phyloP scores from a whole-genome alignment of 176 grass and related monocot species.

The Triticum dicoccoides region DNA sequence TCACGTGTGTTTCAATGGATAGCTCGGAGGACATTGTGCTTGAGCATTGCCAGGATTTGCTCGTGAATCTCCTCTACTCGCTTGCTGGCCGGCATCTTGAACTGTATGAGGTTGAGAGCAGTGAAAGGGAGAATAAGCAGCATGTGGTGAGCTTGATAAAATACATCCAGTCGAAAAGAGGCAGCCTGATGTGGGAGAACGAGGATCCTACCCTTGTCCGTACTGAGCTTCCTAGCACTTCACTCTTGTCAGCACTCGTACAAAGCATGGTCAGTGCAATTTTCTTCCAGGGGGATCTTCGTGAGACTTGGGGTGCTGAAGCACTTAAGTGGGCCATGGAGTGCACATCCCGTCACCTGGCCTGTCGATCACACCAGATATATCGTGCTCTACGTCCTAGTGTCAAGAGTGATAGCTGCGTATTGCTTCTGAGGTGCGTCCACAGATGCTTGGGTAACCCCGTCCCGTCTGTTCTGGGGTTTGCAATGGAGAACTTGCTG shows the following conservation, averaged over 20 bases:
- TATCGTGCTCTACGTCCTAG: slow-evolving; percentile 86
- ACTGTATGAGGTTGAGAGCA: slow-evolving; percentile 87
- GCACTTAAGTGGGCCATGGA: slow-evolving; percentile 99
- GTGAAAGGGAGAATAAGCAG: slow-evolving; percentile 91
- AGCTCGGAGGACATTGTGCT: slow-evolving; percentile 99
- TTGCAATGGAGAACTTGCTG: slow-evolving; percentile 91
- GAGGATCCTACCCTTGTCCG: slow-evolving; percentile 87
- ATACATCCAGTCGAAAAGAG: slow-evolving; percentile 96
- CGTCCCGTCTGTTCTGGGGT: slow-evolving; percentile 75
- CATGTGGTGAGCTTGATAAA: slow-evolving; percentile 95
- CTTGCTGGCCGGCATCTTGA: slow-evolving; percentile 93
- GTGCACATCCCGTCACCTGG: slow-evolving; percentile 86
- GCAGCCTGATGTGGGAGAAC: slow-evolving; percentile 98
- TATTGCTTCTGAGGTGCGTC: slow-evolving; percentile 87
- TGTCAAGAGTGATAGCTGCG: slow-evolving; percentile 92
- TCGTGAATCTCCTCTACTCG: slow-evolving; percentile 96
- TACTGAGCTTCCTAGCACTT: slow-evolving; percentile 73
- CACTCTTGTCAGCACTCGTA: slow-evolving; percentile 86
- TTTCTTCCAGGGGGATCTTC: slow-evolving; percentile 97
- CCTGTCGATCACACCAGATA: slow-evolving; percentile 94
- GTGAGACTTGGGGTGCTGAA: slow-evolving; percentile 93
- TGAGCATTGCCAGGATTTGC: slow-evolving; percentile 94
- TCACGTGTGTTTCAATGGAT: slow-evolving; percentile 98
- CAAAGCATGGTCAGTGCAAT: slow-evolving; percentile 98
- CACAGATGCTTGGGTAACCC: slow-evolving; percentile 95